phyloP scores from a whole-genome alignment of 352 stramenopile genomes.

The Pythium utonaiense region DNA sequence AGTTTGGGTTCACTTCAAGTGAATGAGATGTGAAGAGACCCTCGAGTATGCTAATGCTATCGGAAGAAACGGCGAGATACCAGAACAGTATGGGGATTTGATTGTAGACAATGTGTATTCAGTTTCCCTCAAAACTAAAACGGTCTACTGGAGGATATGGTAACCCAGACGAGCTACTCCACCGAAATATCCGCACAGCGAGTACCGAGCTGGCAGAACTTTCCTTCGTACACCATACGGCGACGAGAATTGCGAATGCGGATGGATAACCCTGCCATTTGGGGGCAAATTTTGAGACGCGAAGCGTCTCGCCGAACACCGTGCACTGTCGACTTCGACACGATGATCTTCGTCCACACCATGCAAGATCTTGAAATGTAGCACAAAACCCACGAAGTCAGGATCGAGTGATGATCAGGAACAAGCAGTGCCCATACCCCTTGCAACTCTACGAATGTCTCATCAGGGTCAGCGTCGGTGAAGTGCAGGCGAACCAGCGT shows the following conservation, averaged over 20 bases:
- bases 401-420: not conserved
- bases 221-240: slow-evolving; percentile 15
- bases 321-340: slow-evolving; percentile 8
- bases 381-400: not conserved
- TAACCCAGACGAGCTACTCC: not conserved
- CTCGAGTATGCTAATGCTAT: not conserved
- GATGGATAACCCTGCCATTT: slow-evolving; percentile 3
- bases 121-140: slow-evolving; percentile 7
- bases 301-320: slow-evolving; percentile 17
- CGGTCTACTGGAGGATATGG: not conserved
- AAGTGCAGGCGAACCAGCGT: slow-evolving; percentile 12
- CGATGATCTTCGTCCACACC: slow-evolving; percentile 13
- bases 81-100: not conserved
- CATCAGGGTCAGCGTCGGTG: slow-evolving; percentile 7
- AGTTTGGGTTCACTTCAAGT: too few relatives aligned
- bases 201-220: slow-evolving; percentile 17
- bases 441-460: slow-evolving; percentile 9
- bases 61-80: not conserved
- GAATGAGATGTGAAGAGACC: too few relatives aligned
- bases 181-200: slow-evolving; percentile 3
- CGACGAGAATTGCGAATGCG: slow-evolving; percentile 18
- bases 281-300: slow-evolving; percentile 1
- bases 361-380: slow-evolving; percentile 10
- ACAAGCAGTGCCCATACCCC: not conserved
- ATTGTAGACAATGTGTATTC: slow-evolving; percentile 1